A percentile compares a stretch with the other conserved stretches of the same genome.
phyloP scores from a whole-genome alignment of 176 grass and related monocot species.

The Hordeum marinum region DNA sequence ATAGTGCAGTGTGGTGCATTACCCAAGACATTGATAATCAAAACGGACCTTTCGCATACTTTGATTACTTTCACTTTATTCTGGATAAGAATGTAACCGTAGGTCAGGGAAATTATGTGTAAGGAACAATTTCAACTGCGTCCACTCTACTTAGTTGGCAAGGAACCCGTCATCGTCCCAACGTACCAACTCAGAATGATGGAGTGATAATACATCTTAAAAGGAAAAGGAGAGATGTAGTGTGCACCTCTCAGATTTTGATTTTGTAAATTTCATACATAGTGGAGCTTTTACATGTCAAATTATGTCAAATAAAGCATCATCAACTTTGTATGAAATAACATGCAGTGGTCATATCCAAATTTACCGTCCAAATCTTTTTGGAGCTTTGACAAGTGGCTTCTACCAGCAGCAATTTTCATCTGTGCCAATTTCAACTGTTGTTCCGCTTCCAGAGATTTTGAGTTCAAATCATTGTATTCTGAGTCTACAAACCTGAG shows the following conservation, averaged over 20 bases:
- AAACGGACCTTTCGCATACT: slow-evolving; percentile 14
- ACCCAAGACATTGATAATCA: not conserved
- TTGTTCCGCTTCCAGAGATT: slow-evolving; percentile 79
- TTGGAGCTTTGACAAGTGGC: slow-evolving; percentile 59
- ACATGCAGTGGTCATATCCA: not conserved
- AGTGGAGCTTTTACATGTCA: slow-evolving; percentile 1
- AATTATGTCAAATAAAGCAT: too few relatives aligned
- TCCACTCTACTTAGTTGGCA: not conserved
- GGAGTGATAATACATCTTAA: not conserved
- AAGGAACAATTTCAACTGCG: not conserved
- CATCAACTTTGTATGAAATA: slow-evolving; percentile 16
- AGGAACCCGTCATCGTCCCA: not conserved
- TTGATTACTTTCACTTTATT: not conserved
- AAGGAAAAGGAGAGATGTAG: not conserved
- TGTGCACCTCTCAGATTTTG: not conserved
- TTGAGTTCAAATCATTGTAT: slow-evolving; percentile 76
- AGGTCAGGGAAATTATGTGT: not conserved
- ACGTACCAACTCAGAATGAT: not conserved
- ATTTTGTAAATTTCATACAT: slow-evolving; percentile 2
- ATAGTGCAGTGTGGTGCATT: not conserved
- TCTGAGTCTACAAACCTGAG: slow-evolving; percentile 69
- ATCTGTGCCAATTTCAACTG: slow-evolving; percentile 71
- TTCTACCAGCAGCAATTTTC: slow-evolving; percentile 68
- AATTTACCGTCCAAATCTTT: slow-evolving; percentile 87
- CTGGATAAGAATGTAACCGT: not conserved